Evolutionary conservation across 2,329 filamentous ascomycete species (phyloP).

Genomic region (Exophiala phaeomuriformis): DNA sequence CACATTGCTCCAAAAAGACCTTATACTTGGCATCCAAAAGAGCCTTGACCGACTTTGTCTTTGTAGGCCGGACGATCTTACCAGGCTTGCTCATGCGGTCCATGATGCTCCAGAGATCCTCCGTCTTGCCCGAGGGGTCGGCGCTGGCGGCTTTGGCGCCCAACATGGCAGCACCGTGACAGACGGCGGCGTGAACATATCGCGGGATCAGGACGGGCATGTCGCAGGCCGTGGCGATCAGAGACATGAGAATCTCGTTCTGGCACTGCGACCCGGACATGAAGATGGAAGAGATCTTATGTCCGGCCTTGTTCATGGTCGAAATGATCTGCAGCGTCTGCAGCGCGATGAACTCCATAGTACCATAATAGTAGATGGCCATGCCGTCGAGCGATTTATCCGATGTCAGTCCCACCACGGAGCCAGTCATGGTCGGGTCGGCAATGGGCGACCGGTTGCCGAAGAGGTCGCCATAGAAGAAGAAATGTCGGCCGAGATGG

Average conservation of each 20-base stretch:
- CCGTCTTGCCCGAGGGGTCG: constrained; percentile 66
- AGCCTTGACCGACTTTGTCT: constrained; percentile 65
- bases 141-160: constrained; percentile 93
- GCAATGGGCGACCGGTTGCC: constrained; percentile 93
- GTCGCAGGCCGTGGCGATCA: constrained; percentile 81
- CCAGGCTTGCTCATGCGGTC: constrained; percentile 94
- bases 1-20: constrained; percentile 89
- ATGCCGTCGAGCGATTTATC: constrained; percentile 83
- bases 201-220: constrained; percentile 91
- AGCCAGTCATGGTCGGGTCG: constrained; percentile 85
- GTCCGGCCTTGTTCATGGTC: constrained; percentile 84
- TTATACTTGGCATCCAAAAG: constrained; percentile 84
- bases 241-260: constrained; percentile 82
- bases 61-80: constrained; percentile 68
- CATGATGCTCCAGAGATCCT: constrained; percentile 94
- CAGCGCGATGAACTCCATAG: constrained; percentile 96
- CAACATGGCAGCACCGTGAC: constrained; percentile 97
- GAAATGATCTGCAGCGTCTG: constrained; percentile 95
- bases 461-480: constrained; percentile 97
- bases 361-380: constrained; percentile 86
- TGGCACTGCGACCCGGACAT: constrained; percentile 98
- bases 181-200: constrained; percentile 91
- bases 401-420: constrained; percentile 75
- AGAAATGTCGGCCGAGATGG: constrained; percentile 85
- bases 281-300: constrained; percentile 86